Conservation (phyloP, 2,329 filamentous ascomycete species). For the Talaromyces sp. region DNA sequence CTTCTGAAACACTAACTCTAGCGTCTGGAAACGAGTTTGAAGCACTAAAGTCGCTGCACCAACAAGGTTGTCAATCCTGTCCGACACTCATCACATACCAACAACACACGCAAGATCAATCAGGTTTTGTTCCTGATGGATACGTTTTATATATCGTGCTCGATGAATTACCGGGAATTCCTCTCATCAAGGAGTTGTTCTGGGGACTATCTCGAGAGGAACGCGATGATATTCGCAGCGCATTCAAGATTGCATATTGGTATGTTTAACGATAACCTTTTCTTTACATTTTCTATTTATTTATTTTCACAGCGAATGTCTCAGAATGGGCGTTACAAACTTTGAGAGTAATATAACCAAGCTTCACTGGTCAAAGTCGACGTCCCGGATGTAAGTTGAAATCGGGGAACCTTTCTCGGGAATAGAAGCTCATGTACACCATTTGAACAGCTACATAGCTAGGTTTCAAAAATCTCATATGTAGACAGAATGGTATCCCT, state of each 20-base stretch:
- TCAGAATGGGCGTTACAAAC: not conserved
- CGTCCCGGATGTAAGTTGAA: not conserved
- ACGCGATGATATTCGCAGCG: not conserved
- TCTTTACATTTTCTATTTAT: not conserved
- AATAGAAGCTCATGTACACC: not conserved
- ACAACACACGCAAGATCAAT: not conserved
- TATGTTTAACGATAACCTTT: not conserved
- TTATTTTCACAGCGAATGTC: not conserved
- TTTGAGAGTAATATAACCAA: not conserved
- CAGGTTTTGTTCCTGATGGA: not conserved
- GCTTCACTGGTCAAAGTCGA: not conserved
- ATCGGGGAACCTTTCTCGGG: not conserved
- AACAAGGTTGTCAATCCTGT: not conserved
- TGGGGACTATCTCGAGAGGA: not conserved
- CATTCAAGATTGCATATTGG: not conserved
- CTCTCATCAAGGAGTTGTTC: not conserved
- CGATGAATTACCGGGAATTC: not conserved
- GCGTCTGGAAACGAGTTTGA: not conserved
- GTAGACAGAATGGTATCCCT: not conserved
- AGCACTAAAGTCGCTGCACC: not conserved
- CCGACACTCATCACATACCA: not conserved
- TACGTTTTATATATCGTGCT: not conserved
- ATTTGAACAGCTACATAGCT: not conserved
- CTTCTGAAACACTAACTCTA: not conserved
- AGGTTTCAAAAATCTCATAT: not conserved